These are phyloP conservation scores for Colletotrichum sp. DNA, from an alignment of 2,329 filamentous ascomycete genomes.

Conservation along the genomic window DNA sequence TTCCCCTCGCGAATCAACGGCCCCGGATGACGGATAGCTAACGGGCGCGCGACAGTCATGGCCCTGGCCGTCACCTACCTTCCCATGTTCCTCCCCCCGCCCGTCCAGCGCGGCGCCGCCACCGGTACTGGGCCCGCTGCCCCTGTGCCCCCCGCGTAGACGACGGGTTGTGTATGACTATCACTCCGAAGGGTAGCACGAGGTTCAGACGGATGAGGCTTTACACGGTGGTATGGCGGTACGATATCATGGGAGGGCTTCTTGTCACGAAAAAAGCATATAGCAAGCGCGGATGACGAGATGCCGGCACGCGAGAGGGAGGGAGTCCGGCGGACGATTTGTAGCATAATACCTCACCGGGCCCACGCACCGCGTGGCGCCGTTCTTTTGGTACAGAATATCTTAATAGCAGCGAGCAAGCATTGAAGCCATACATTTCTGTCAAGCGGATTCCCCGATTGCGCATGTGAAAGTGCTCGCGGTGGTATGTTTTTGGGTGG, in stretches of 20 bases:
- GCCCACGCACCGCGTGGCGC: neutral
- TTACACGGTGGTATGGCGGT: neutral
- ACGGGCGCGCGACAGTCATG: conserved; percentile 52
- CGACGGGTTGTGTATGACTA: neutral
- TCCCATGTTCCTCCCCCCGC: conserved; percentile 54
- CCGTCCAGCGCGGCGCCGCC: conserved; percentile 24
- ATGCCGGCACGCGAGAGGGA: neutral
- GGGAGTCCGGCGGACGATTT: neutral
- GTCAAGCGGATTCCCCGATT: fast-evolving
- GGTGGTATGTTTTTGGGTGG: neutral
- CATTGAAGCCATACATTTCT: neutral
- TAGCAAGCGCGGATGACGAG: neutral
- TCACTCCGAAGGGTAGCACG: neutral
- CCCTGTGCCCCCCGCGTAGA: conserved; percentile 29
- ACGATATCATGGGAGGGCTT: neutral
- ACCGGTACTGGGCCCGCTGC: conserved; percentile 37
- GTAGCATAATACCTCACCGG: conserved; percentile 11
- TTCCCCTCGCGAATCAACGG: conserved; percentile 23
- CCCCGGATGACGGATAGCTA: neutral
- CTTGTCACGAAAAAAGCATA: neutral
- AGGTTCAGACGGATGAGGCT: neutral
- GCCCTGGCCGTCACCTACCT: conserved; percentile 60
- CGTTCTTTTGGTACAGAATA: neutral
- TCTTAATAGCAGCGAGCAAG: conserved; percentile 1
- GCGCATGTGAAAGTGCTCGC: neutral